These are phyloP conservation scores for Dillenia suffruticosa DNA, from an alignment of 164 flowering plant genomes.

Conservation along the genomic window DNA sequence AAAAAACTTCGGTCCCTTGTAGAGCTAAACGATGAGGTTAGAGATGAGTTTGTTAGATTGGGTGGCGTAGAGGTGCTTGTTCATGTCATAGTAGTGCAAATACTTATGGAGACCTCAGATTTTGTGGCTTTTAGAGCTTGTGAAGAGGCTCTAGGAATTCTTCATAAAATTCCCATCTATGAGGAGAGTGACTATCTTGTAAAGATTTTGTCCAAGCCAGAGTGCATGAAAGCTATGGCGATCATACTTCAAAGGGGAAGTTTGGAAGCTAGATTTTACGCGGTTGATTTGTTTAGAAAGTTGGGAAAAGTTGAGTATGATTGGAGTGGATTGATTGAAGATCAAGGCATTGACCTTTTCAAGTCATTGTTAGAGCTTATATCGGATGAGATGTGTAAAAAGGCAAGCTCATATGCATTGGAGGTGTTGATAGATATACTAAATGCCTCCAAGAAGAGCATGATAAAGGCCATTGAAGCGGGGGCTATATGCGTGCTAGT, in stretches of 20 bases:
- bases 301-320: slow-evolving; percentile 25
- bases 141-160: slow-evolving; percentile 56
- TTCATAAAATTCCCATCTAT: slow-evolving; percentile 28
- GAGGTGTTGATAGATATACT: slow-evolving; percentile 46
- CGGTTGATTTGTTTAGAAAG: slow-evolving; percentile 31
- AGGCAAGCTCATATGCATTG: slow-evolving; percentile 48
- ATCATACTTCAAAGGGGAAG: slow-evolving; percentile 59
- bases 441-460: slow-evolving; percentile 29
- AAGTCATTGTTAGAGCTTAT: slow-evolving; percentile 54
- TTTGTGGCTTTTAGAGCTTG: slow-evolving; percentile 46
- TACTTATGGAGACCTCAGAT: slow-evolving; percentile 31
- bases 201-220: slow-evolving; percentile 30
- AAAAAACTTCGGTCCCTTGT: slow-evolving; percentile 38
- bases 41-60: slow-evolving; percentile 24
- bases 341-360: slow-evolving; percentile 46
- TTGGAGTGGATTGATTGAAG: slow-evolving; percentile 31
- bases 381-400: slow-evolving; percentile 47
- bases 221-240: slow-evolving; percentile 39
- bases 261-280: slow-evolving; percentile 43
- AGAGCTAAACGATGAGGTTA: slow-evolving; percentile 24
- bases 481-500: slow-evolving; percentile 54
- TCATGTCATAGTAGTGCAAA: slow-evolving; percentile 25
- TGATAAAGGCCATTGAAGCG: slow-evolving; percentile 52
- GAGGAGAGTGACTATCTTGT: slow-evolving; percentile 17
- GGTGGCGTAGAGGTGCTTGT: slow-evolving; percentile 47